phyloP scores from a whole-genome alignment of 2,329 filamentous ascomycete genomes.

The Neurospora crassa region DNA sequence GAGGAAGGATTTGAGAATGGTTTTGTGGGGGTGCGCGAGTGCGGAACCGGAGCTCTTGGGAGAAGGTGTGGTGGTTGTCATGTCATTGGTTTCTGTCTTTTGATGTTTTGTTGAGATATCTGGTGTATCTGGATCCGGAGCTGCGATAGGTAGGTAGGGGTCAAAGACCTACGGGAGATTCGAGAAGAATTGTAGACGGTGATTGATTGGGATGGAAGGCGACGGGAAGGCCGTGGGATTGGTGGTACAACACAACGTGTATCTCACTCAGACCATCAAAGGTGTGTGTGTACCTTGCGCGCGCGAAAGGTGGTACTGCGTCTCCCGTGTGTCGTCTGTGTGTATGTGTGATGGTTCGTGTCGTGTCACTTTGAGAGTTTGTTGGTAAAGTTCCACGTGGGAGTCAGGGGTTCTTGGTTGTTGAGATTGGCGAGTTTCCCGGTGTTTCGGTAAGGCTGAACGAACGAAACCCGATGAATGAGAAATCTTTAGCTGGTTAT shows the following conservation, averaged over 20 bases:
- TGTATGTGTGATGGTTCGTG: background rate
- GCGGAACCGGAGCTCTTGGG: background rate
- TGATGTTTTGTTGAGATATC: background rate
- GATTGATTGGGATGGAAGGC: background rate
- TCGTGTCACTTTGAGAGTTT: background rate
- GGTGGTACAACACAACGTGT: background rate
- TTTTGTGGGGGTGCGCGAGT: constrained; percentile 11
- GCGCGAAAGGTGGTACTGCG: background rate
- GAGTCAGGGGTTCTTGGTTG: background rate
- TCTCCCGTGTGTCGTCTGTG: background rate
- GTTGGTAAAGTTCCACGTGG: background rate
- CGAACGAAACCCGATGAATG: background rate
- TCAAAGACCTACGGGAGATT: background rate
- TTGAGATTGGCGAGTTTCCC: background rate
- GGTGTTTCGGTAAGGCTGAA: background rate
- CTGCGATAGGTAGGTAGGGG: background rate
- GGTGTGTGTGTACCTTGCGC: background rate
- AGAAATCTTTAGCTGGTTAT: background rate
- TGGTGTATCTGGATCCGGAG: background rate
- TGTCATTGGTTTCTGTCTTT: background rate
- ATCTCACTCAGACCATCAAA: background rate
- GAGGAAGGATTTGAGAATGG: constrained; percentile 36
- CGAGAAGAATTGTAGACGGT: background rate
- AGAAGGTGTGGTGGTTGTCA: background rate
- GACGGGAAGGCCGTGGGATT: background rate